phyloP scores from a whole-genome alignment of 2,329 filamentous ascomycete species.

The Alternaria ventricosa region DNA sequence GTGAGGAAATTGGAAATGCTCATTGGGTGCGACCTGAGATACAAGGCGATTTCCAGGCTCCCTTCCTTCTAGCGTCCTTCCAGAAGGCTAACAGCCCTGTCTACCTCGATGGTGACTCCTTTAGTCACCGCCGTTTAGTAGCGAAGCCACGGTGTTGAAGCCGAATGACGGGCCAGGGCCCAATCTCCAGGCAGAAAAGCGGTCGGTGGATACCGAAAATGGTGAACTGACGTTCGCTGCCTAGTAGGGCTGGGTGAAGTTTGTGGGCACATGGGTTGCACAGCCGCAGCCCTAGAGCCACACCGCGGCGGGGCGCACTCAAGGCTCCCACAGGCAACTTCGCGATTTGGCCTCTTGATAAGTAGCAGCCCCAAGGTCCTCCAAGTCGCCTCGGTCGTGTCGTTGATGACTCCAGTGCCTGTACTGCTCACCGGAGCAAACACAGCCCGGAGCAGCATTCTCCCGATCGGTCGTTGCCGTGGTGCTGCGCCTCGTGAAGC shows the following conservation, averaged over 20 bases:
- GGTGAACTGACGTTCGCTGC: constrained; percentile 40
- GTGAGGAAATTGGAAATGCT: constrained; percentile 11
- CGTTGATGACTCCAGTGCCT: constrained; percentile 25
- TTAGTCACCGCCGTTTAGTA: constrained; percentile 31
- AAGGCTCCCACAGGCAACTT: constrained; percentile 30
- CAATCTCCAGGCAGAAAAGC: constrained; percentile 35
- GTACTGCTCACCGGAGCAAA: constrained; percentile 33
- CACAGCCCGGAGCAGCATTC: constrained; percentile 38
- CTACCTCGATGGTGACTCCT: constrained; percentile 35
- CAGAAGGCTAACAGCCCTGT: constrained; percentile 23
- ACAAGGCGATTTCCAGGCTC: constrained; percentile 39
- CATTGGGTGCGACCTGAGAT: constrained; percentile 31
- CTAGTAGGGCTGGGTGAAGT: constrained; percentile 31
- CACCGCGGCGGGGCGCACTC: constrained; percentile 31
- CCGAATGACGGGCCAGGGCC: constrained; percentile 31
- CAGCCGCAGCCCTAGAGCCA: constrained; percentile 35
- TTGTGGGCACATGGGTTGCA: constrained; percentile 23
- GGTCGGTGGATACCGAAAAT: constrained; percentile 18
- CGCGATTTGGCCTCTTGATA: constrained; percentile 27
- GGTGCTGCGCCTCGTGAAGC: constrained; percentile 32
- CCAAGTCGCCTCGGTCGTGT: constrained; percentile 18
- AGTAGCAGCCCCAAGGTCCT: constrained; percentile 34
- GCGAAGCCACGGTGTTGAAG: constrained; percentile 34
- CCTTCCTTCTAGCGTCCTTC: constrained; percentile 34
- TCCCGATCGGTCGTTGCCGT: constrained; percentile 13